Percentiles rank a stretch among this genome's conserved stretches.
Evolutionary conservation across 208 protist species (phyloP).

Genomic region (Leishmania lainsoni): DNA sequence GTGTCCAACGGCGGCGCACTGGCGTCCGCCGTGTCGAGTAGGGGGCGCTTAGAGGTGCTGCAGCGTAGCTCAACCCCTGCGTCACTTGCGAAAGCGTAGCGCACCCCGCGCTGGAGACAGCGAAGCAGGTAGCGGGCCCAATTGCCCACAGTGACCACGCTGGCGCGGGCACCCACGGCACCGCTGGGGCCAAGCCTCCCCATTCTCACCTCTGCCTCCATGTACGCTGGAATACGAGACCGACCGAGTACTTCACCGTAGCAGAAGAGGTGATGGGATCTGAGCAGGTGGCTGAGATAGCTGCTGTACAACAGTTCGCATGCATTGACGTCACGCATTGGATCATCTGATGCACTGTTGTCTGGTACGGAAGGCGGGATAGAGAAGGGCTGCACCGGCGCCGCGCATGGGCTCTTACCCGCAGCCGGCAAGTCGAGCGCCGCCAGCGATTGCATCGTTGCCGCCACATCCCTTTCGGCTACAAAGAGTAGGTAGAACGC

Average conservation of each 20-base stretch:
- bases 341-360: background rate
- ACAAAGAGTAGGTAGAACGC: constrained; percentile 20
- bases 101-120: background rate
- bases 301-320: background rate
- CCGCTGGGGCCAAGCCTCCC: background rate
- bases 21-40: background rate
- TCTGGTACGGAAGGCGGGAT: background rate
- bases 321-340: background rate
- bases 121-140: constrained; percentile 4
- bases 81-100: constrained; percentile 15
- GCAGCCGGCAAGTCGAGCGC: background rate
- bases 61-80: constrained; percentile 1
- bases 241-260: constrained; percentile 21
- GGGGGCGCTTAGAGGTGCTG: background rate
- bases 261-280: constrained; percentile 24
- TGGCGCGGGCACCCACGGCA: background rate
- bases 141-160: background rate
- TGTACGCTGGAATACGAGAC: constrained; percentile 23
- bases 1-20: background rate
- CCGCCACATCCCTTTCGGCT: background rate
- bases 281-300: constrained; percentile 22
- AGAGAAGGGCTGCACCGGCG: background rate
- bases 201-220: constrained; percentile 2
- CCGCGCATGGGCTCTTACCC: background rate
- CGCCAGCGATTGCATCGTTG: background rate